A percentile compares a stretch with the other conserved stretches of the same genome.
phyloP scores from a whole-genome alignment of 2,329 filamentous ascomycete species.

The Scopulariopsis brevicaulis region DNA sequence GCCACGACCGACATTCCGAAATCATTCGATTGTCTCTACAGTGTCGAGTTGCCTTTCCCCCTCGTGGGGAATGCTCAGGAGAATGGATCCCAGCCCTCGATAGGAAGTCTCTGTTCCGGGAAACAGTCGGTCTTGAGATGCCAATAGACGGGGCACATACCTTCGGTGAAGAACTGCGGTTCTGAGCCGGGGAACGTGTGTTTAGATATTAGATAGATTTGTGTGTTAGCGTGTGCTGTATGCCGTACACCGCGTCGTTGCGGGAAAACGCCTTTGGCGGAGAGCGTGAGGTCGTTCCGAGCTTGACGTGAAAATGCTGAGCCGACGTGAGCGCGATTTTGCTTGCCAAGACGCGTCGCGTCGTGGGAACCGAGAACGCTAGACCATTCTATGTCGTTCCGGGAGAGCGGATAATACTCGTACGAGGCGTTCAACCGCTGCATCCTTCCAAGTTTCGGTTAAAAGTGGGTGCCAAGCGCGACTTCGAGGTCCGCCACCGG shows the following conservation, averaged over 20 bases:
- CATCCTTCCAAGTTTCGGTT: neutral
- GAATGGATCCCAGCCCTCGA: slow-evolving; percentile 38
- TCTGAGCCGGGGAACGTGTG: no score
- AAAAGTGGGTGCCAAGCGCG: neutral
- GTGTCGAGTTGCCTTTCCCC: slow-evolving; percentile 51
- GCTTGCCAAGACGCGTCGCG: no score
- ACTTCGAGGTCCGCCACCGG: neutral
- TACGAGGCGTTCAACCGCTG: neutral
- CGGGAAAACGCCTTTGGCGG: no score
- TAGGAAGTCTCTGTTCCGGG: slow-evolving; percentile 39
- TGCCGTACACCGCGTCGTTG: no score
- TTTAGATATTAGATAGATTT: no score
- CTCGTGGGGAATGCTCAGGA: slow-evolving; percentile 40
- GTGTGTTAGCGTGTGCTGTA: neutral
- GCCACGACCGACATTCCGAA: slow-evolving; percentile 52
- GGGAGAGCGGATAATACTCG: neutral
- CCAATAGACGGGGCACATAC: slow-evolving; percentile 49
- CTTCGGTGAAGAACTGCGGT: neutral
- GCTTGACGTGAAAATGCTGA: no score
- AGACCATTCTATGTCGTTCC: no score
- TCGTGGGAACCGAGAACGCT: no score
- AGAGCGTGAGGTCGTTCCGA: no score
- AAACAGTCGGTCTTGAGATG: slow-evolving; percentile 38
- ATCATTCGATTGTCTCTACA: slow-evolving; percentile 23
- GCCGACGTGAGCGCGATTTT: no score